phyloP scores from a whole-genome alignment of 208 protist genomes.

The Leishmania aethiopica region DNA sequence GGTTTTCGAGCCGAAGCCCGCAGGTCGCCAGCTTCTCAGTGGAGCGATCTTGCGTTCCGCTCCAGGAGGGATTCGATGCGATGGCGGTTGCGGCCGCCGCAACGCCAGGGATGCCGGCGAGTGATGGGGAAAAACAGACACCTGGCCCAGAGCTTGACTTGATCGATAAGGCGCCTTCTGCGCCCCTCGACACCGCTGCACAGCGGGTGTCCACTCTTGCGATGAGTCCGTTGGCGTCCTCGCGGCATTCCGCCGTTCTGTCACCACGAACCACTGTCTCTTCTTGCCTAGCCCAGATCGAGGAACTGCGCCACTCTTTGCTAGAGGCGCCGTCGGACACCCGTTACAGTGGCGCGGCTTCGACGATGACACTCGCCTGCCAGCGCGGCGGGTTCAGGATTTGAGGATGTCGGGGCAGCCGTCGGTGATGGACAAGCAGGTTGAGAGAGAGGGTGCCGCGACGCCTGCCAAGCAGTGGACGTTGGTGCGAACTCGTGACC shows the following conservation, averaged over 20 bases:
- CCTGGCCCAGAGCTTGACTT: not conserved
- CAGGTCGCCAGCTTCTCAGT: constrained; percentile 48
- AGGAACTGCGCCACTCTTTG: constrained; percentile 10
- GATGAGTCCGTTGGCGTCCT: not conserved
- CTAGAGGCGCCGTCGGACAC: not conserved
- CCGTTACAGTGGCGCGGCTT: not conserved
- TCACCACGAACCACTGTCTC: constrained; percentile 10
- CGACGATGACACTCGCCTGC: not conserved
- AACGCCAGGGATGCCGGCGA: too few relatives aligned
- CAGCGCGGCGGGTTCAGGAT: too few relatives aligned
- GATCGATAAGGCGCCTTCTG: not conserved
- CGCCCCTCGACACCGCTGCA: not conserved
- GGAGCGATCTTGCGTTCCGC: constrained; percentile 21
- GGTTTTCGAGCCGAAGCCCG: constrained; percentile 67
- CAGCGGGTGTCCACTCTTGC: not conserved
- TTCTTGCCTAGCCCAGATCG: constrained; percentile 1
- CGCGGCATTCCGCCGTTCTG: not conserved
- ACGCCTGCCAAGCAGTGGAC: not conserved
- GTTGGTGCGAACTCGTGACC: not conserved
- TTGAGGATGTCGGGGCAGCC: not conserved
- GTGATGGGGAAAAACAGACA: not conserved
- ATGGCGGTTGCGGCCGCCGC: not conserved
- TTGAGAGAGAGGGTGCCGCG: not conserved
- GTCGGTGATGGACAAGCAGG: not conserved
- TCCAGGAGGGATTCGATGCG: not conserved